Percentiles rank a stretch among this genome's conserved stretches.
phyloP scores from a whole-genome alignment of 108 stramenopile species.

The Fistulifera pelliculosa region DNA sequence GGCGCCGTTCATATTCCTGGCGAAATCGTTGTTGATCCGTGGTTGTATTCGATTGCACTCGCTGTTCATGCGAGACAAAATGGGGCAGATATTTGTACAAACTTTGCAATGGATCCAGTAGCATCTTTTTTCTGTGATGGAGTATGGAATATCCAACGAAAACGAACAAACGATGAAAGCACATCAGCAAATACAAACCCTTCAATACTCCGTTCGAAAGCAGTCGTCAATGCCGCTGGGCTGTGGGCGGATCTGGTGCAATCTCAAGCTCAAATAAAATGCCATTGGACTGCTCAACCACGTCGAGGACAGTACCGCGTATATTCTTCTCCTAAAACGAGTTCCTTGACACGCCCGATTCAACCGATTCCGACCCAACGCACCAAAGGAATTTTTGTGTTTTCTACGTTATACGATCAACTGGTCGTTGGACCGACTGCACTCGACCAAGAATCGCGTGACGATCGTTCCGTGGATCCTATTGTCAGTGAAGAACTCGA shows the following conservation, averaged over 20 bases:
- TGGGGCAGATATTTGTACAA: constrained; percentile 35
- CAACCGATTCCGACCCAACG: constrained; percentile 71
- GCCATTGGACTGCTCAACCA: constrained; percentile 26
- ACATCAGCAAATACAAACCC: background rate
- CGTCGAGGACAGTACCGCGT: constrained; percentile 65
- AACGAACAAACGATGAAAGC: background rate
- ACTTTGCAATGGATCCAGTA: constrained; percentile 26
- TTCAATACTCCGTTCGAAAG: constrained; percentile 16
- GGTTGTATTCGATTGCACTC: constrained; percentile 64
- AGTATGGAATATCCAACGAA: constrained; percentile 25
- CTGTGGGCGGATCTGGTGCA: constrained; percentile 34
- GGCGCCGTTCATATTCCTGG: constrained; percentile 72
- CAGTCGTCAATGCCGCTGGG: constrained; percentile 57
- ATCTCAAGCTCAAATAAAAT: constrained; percentile 5
- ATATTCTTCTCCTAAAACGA: constrained; percentile 20
- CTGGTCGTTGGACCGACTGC: constrained; percentile 84
- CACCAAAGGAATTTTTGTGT: constrained; percentile 77
- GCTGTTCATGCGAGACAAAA: constrained; percentile 58
- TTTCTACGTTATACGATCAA: constrained; percentile 63
- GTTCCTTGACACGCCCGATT: constrained; percentile 44
- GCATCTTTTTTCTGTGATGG: constrained; percentile 19
- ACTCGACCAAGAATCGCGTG: constrained; percentile 42
- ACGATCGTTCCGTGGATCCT: constrained; percentile 38
- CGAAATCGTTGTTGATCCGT: constrained; percentile 81
- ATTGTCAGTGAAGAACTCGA: constrained; percentile 35